Base-by-base conservation (phyloP, 2,329 filamentous ascomycete species). In the Penicillium sp. region DNA sequence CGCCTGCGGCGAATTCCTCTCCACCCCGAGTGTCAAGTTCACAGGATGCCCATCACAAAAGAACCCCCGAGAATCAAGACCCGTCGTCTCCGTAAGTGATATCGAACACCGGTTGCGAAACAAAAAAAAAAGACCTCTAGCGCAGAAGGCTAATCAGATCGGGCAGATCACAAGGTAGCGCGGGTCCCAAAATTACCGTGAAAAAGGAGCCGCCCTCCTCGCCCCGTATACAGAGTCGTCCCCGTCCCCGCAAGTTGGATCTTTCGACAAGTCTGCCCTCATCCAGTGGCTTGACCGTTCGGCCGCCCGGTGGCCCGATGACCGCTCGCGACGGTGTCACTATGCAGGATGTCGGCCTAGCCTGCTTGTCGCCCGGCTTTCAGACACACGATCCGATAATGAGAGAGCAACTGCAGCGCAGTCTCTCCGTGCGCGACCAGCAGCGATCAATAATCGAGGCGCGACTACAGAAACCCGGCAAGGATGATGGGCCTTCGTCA, bases 311-410 rank as follows among this genome's bases (percentile, higher is more conserved):
- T 20, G 79, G 78, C 29, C 84, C 83, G 35, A 79, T 95, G 75
- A 94, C 90, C 8, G 88, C 87, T 23, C 85, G 90, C 64, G 90
- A 95, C 44, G 85, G 87, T 22, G 78, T 94, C 35, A 89, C 83
- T 41, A 93, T 97, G 69, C 92, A 96, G 67, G 91, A 97, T 74
- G 89, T 97, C 25, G 94, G 94, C 55, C 82, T 97, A 54, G 93
- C 93, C 41, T 99, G 94, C 69, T 81, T 99, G 53, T 97, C 94
- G 2, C 94, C 94, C 0, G 94, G 94, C 51, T 97, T 99, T 69
- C 87, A 95, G 63, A 97, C 94, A 15, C 90, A 97, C 67, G 92
- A 99, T 74, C 93, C 94, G n/a, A 84, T 89, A 20, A 95, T 97
- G 91, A 88, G 94, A 70, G 91, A 96, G 75, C 92, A 97, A 74